Evolutionary conservation across 495 filamentous ascomycete species (phyloP).

Genomic region (Eremomyces bilateralis): DNA sequence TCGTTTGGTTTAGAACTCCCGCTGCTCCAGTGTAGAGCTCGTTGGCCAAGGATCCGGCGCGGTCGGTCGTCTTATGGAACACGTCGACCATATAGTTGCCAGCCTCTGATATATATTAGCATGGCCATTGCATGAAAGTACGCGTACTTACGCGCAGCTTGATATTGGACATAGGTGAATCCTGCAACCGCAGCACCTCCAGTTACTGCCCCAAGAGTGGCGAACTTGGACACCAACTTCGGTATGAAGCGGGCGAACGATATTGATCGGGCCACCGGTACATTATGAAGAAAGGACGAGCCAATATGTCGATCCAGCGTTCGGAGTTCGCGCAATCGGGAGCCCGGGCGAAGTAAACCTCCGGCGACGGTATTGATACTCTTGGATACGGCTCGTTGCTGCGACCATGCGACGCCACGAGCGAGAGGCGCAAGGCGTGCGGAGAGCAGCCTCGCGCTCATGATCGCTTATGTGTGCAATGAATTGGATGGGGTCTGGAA

Average conservation of each 20-base stretch:
- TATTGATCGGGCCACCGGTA: slow-evolving; percentile 60
- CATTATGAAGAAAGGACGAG: slow-evolving; percentile 59
- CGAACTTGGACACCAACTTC: slow-evolving; percentile 69
- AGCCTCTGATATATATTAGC: slow-evolving; percentile 38
- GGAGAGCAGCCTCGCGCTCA: slow-evolving; percentile 70
- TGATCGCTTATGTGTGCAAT: slow-evolving; percentile 19
- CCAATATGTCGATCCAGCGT: slow-evolving; percentile 54
- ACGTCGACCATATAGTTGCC: slow-evolving; percentile 72
- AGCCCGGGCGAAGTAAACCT: slow-evolving; percentile 45
- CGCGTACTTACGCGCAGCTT: slow-evolving; percentile 56
- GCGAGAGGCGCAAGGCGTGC: slow-evolving; percentile 44
- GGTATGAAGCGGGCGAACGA: slow-evolving; percentile 79
- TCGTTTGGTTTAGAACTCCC: slow-evolving; percentile 55
- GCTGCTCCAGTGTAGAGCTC: slow-evolving; percentile 45
- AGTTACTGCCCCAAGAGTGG: slow-evolving; percentile 71
- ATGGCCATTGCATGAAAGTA: slow-evolving; percentile 1
- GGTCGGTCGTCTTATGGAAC: slow-evolving; percentile 47
- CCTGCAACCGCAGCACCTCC: slow-evolving; percentile 73
- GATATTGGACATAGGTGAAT: slow-evolving; percentile 84
- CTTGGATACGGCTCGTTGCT: slow-evolving; percentile 43
- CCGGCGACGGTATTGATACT: slow-evolving; percentile 38
- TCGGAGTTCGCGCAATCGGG: slow-evolving; percentile 32
- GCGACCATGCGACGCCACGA: slow-evolving; percentile 33
- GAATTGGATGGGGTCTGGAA: neutral
- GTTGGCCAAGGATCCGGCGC: slow-evolving; percentile 40